Evolutionary conservation across 2,329 filamentous ascomycete species (phyloP).

Genomic region (Nigrograna mackinnonii): DNA sequence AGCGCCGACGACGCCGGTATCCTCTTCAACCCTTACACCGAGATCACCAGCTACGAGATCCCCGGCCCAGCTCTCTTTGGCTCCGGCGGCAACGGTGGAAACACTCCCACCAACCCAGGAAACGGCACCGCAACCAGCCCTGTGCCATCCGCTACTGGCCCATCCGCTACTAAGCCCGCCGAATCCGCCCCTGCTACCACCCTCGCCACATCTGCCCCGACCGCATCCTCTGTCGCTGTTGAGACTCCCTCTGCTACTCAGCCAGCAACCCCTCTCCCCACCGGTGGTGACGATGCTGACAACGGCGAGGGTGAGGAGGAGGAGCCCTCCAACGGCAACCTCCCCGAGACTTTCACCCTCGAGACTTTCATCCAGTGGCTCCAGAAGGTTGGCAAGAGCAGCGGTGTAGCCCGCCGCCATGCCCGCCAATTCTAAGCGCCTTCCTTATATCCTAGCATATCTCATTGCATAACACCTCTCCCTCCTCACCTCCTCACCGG

Average conservation of each 20-base stretch:
- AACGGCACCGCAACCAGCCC: constrained; percentile 3
- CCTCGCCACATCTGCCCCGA: constrained; percentile 1
- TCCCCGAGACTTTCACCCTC: constrained; percentile 14
- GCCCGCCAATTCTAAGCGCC: constrained; percentile 3
- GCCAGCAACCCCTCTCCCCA: neutral
- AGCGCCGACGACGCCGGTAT: constrained; percentile 44
- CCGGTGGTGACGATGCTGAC: neutral
- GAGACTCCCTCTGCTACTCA: constrained; percentile 8
- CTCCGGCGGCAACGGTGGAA: constrained; percentile 6
- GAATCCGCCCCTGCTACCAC: constrained; percentile 12
- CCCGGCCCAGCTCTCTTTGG: constrained; percentile 47
- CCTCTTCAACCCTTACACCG: constrained; percentile 46
- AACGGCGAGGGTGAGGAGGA: neutral
- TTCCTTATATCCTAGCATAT: too few species aligned
- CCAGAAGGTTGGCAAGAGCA: neutral
- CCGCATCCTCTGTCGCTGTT: constrained; percentile 9
- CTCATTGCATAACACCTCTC: neutral
- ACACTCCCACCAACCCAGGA: constrained; percentile 16
- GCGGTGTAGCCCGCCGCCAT: constrained; percentile 1
- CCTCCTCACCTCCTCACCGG: neutral
- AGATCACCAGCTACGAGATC: constrained; percentile 41
- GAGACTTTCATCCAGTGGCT: constrained; percentile 14
- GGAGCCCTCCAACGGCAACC: too few species aligned
- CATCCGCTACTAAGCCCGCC: constrained; percentile 10
- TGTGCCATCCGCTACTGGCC: constrained; percentile 6